A percentile compares a stretch with the other conserved stretches of the same genome.
Evolutionary conservation across 2,329 filamentous ascomycete species (phyloP).

Genomic region (Neurospora crassa): DNA sequence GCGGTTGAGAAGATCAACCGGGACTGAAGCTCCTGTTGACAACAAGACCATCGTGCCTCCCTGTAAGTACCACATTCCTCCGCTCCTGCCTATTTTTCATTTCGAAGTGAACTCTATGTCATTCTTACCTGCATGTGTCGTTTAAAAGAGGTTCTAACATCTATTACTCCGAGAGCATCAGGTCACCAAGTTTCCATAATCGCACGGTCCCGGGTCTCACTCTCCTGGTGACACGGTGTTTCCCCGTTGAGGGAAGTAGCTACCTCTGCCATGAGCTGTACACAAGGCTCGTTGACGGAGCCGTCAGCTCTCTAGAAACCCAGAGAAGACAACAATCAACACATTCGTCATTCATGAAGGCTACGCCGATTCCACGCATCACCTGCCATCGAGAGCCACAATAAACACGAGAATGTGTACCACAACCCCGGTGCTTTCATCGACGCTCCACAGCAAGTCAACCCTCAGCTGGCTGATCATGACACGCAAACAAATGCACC

Average conservation of each 20-base stretch:
- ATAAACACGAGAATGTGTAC: constrained; percentile 7
- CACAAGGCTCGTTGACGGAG: too few species aligned
- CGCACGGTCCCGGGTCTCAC: not conserved
- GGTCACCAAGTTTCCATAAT: not conserved
- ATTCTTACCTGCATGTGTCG: not conserved
- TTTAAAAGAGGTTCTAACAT: not conserved
- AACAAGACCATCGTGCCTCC: not conserved
- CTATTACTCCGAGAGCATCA: not conserved
- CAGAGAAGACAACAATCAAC: too few species aligned
- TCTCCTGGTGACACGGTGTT: too few species aligned
- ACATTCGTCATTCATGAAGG: too few species aligned
- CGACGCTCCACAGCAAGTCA: constrained; percentile 4
- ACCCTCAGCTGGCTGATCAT: constrained; percentile 10
- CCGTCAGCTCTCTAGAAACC: too few species aligned
- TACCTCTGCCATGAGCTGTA: too few species aligned
- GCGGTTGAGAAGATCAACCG: not conserved
- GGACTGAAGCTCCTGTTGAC: not conserved
- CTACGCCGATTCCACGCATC: too few species aligned
- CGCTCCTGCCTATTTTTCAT: not conserved
- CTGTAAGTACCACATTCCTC: not conserved
- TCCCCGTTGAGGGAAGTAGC: too few species aligned
- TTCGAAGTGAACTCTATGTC: not conserved
- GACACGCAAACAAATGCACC: constrained; percentile 6
- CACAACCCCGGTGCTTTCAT: constrained; percentile 11
- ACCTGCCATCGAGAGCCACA: too few species aligned